Evolutionary conservation across 1,284 basidiomycete species (phyloP), one percentile per base, ranked within the genome.

Genomic region (Fomitopsis palustris): DNA sequence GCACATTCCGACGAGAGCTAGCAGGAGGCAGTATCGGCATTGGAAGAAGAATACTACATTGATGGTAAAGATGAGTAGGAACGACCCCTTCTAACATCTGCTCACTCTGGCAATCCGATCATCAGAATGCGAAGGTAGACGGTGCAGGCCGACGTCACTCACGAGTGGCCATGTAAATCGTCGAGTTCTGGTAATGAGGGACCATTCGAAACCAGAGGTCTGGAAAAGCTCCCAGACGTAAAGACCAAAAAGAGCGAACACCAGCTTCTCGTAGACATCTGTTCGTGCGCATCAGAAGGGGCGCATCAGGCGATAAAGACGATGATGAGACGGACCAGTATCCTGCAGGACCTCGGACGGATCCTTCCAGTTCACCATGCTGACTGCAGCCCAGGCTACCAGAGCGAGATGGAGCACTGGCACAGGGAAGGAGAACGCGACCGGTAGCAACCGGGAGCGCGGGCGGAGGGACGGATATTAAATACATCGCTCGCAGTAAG

Each of bases 221-320:
- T 78, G 73, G 62, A 83, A 77, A 39, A 90, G 62, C 69, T 90
- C 88, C 87, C 87, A 90, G 23, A 84, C 59, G 63, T 86, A 86
- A 37, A 87, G 67, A 33, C 88, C 88, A 62, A 84, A 83, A 57
- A 86, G 77, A 25, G 77, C 72, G 65, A 85, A 85, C 31, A 87
- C 78, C 52, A 87, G 67, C 63, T 85, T 83, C 53, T 74, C 73
- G 67, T 87, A 86, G 54, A 80, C 78, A 52, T 72, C 86, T 88
- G 60, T n/a, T 56, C 29, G 47, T 53, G 45, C 42, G 55, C 33
- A 25, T 29, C 17, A 38, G n/a, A 16, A 16, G 9, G 8, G 35
- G 27, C 8, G 12, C 5, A 35, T 52, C 49, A 56, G 45, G 6
- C 7, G 25, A 55, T 19, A n/a, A 53, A 9, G 27, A n/a, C n/a